A percentile compares a stretch with the other conserved stretches of the same genome.
Evolutionary conservation across 2,329 filamentous ascomycete species (phyloP).

Genomic region (Diplodia sapinea): DNA sequence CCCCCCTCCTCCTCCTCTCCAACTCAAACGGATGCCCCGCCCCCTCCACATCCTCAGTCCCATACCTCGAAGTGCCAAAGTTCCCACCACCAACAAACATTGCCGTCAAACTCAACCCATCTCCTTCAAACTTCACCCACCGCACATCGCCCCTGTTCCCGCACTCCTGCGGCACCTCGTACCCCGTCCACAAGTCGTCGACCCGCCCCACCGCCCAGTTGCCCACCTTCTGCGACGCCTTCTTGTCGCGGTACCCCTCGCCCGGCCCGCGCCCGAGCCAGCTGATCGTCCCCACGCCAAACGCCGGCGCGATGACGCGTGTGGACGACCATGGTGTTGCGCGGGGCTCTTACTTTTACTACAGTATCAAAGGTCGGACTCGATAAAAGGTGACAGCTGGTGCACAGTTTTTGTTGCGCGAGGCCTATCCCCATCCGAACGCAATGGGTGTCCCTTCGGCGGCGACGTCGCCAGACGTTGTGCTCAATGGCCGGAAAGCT

Average conservation of each 20-base stretch:
- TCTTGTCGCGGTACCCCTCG: conserved; percentile 58
- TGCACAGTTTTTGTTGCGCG: background rate
- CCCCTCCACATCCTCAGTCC: conserved; percentile 52
- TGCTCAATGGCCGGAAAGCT: background rate
- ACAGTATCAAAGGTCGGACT: background rate
- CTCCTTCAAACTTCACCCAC: conserved; percentile 54
- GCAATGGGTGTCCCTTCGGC: background rate
- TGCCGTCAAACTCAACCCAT: background rate
- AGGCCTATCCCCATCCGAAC: background rate
- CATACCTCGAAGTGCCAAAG: background rate
- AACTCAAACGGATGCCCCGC: conserved; percentile 71
- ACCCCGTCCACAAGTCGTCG: conserved; percentile 59
- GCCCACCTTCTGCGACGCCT: conserved; percentile 56
- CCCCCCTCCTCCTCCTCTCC: conserved; percentile 53
- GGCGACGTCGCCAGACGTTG: background rate
- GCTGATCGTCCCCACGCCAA: too few relatives aligned
- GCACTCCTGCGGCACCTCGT: conserved; percentile 72
- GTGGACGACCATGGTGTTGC: background rate
- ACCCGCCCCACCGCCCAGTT: background rate
- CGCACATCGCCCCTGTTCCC: conserved; percentile 67
- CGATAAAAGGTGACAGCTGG: background rate
- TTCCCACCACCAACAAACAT: background rate
- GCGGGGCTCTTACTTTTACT: background rate
- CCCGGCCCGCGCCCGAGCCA: background rate
- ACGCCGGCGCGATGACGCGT: background rate